Base-by-base conservation (phyloP, 2,329 filamentous ascomycete genomes). In the Torrubiella hemipterigena region DNA sequence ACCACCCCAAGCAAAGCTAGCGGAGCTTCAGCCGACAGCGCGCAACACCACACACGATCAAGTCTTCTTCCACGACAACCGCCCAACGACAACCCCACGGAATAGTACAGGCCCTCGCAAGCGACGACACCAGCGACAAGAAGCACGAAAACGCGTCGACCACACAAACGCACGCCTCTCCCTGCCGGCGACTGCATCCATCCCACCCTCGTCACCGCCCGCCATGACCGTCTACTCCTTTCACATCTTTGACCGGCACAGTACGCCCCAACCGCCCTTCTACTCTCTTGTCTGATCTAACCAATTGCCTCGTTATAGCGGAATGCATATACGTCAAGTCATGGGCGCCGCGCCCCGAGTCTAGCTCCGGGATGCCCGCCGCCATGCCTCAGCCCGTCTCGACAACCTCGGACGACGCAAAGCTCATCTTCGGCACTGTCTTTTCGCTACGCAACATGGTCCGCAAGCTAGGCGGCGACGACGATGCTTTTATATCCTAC, bases 241-340 rank as follows among this genome's bases (percentile, higher is more conserved):
- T 62, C 94, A 94, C 68, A 95, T 98, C 53, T 98, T 98, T 56
- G 91, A 98, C 63, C 81, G 91, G 43, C 91, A 98, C 61, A 94
- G 91, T 95, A 69, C 52, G 73, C 50, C 29, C 6, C 22, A 28
- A 21, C 21, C 23, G 23, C 29, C 27, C 24, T 17, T 14, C 23
- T 23, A 19, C 14, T 23, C 18, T 9, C 21, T 14, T 15, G 22
- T 29, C 32, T 14, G 23, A 32, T 17, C 31, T 14, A 21, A 29
- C 27, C n/a, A n/a, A 13, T 18, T n/a, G 7, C 33, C 19, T 25
- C 23, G 21, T 28, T 25, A 11, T 55, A 96, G 89, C 91, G 52
- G 89, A 96, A 63, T 98, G 91, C 65, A 86, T 98, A 60, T 98
- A 96, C 74, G 81, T 77, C 54, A 82, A 83, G 48, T 77, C 77